Conservation (phyloP, 2,329 filamentous ascomycete species). For the Trichoderma sp. region DNA sequence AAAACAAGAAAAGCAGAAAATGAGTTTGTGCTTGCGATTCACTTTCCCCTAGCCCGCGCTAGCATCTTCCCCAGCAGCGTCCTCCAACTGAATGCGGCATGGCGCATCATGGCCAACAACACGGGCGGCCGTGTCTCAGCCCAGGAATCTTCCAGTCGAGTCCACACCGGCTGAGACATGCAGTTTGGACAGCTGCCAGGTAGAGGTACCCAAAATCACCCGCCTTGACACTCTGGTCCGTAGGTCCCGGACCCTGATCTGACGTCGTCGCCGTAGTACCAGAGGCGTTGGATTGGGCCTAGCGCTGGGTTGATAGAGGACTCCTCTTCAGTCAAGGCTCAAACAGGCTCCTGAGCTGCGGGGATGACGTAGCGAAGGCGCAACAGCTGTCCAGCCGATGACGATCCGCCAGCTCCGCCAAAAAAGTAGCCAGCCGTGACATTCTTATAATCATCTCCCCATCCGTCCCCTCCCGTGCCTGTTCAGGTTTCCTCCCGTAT, state of each 20-base stretch:
- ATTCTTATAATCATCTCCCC: slow-evolving; percentile 21
- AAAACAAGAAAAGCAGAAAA: slow-evolving; percentile 1
- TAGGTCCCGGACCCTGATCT: slow-evolving; percentile 12
- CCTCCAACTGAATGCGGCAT: slow-evolving; percentile 15
- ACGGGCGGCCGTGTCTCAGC: neutral
- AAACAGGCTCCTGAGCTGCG: neutral
- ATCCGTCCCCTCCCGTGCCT: slow-evolving; percentile 9
- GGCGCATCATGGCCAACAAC: neutral
- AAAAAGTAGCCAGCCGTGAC: slow-evolving; percentile 3
- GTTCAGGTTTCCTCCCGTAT: neutral
- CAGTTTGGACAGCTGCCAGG: neutral
- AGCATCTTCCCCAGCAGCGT: slow-evolving; percentile 7
- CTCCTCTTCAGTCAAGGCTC: slow-evolving; percentile 6
- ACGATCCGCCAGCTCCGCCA: slow-evolving; percentile 21
- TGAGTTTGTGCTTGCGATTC: slow-evolving; percentile 7
- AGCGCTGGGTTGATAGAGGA: neutral
- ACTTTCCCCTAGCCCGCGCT: slow-evolving; percentile 15
- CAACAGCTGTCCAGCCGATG: slow-evolving; percentile 20
- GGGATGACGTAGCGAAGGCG: slow-evolving; percentile 19
- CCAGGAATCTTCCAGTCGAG: slow-evolving; percentile 4
- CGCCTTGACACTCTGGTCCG: neutral
- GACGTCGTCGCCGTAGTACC: slow-evolving; percentile 8
- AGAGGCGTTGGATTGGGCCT: neutral
- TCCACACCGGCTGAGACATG: neutral
- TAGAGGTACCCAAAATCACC: neutral